Percentiles rank a stretch among this genome's conserved stretches.
Conservation (phyloP, 805 yeast genomes). For the Wickerhamiella vanderwaltii region DNA sequence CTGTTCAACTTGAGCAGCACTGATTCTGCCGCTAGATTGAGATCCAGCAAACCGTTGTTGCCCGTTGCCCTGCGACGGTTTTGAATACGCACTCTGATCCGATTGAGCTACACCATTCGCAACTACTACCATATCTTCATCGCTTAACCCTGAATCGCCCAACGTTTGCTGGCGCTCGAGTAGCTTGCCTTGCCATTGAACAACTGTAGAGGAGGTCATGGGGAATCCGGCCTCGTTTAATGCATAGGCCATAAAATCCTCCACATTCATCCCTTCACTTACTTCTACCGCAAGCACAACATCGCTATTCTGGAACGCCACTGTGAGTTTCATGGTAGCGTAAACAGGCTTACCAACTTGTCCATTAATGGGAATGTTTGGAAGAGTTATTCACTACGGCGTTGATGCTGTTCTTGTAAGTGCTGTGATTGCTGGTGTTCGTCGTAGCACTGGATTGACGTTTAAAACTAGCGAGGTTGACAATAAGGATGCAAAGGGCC, state of each 20-base stretch:
- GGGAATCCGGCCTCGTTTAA: conserved; percentile 54
- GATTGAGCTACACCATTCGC: neutral
- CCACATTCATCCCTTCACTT: conserved; percentile 47
- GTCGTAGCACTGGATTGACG: conserved; percentile 67
- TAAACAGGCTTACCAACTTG: neutral
- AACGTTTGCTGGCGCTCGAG: conserved; percentile 30
- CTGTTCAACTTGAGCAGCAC: conserved; percentile 20
- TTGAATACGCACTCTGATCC: neutral
- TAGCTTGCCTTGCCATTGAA: conserved; percentile 3
- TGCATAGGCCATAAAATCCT: conserved; percentile 60
- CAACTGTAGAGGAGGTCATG: conserved; percentile 32
- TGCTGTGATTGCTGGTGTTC: conserved; percentile 73
- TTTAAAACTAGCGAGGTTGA: conserved; percentile 41
- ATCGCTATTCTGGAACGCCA: conserved; percentile 40
- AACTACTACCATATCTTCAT: conserved; percentile 42
- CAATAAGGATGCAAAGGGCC: conserved; percentile 32
- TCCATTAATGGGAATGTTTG: conserved; percentile 34
- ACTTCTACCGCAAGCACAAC: conserved; percentile 47
- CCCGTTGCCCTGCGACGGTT: neutral
- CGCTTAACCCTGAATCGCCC: conserved; percentile 36
- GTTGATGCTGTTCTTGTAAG: conserved; percentile 70
- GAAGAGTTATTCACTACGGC: conserved; percentile 56
- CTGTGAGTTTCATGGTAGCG: conserved; percentile 37
- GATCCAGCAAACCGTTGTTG: neutral
- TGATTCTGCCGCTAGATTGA: neutral